phyloP scores from a whole-genome alignment of 305 asterid genomes.

The Solanum hybrid region DNA sequence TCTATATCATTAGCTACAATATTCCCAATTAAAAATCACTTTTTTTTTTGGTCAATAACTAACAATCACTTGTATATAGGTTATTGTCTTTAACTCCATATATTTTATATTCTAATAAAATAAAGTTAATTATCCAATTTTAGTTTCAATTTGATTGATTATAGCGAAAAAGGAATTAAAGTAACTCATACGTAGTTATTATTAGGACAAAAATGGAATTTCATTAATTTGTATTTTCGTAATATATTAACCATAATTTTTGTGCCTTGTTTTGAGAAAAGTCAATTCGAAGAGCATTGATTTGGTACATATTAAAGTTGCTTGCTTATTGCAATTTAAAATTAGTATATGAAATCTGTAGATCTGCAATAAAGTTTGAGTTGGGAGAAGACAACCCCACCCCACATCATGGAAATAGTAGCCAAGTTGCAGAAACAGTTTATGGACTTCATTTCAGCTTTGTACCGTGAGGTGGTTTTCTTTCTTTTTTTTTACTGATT shows the following conservation, averaged over 20 bases:
- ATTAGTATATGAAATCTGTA: not conserved
- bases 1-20: not conserved
- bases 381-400: not conserved
- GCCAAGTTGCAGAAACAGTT: conserved; percentile 52
- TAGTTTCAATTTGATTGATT: not conserved
- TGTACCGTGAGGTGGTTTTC: conserved; percentile 36
- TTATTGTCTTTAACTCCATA: not conserved
- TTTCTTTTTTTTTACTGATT: not conserved
- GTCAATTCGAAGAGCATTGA: not conserved
- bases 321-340: not conserved
- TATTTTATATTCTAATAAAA: not conserved
- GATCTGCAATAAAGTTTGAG: not conserved
- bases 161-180: not conserved
- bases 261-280: not conserved
- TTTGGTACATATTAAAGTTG: not conserved
- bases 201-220: not conserved
- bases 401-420: conserved; percentile 32
- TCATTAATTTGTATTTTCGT: not conserved
- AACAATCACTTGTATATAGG: not conserved
- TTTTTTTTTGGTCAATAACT: not conserved
- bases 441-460: conserved; percentile 39
- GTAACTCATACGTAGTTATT: not conserved
- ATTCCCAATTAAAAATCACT: not conserved
- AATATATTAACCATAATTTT: not conserved
- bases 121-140: not conserved